Evolutionary conservation across 2,329 filamentous ascomycete species (phyloP), one percentile per base, ranked within the genome.

Genomic region (Fusarium subtropicale): DNA sequence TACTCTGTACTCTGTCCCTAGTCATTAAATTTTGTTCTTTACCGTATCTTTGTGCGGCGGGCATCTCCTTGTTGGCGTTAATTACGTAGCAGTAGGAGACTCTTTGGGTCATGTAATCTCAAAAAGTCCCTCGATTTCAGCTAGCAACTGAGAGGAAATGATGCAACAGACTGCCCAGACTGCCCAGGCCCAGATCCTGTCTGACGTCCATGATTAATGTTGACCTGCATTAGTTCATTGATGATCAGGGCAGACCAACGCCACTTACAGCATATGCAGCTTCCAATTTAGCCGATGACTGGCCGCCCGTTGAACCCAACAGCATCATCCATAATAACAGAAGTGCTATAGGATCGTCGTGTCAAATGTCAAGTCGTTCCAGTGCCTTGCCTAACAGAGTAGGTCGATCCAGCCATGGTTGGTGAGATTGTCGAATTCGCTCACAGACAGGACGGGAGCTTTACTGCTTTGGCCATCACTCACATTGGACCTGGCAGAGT

Each of bases 361-460:
- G 33, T 51, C 51, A 39, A 56, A 20, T 58, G 48, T 38, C 26
- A 47, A 36, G 31, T 57, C 51, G 45, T 50, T 50, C 45, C 31
- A 52, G 45, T 56, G 50, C 56, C 58, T 70, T 67, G 38, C 67
- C 67, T 42, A 69, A 70, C 62, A 42, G 13, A 54, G 67, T 47
- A 69, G 63, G 67, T 60, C 52, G 54, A 56, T 56, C 52, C 42
- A 31, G 50, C 36, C 31, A 51, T 34, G 47, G 30, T 45, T 53
- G 42, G 33, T 45, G 45, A 64, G 62, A 55, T 64, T 60, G 66
- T 64, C 50, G 59, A 53, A 62, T 53, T 68, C 24, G 52, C 54
- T 60, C 62, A 65, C 53, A 53, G 62, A 44, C 45, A 66, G 61
- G 61, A 44, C 62, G 61, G 66, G 48, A 53, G 47, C 61, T 45